A percentile compares a stretch with the other conserved stretches of the same genome.
Conservation (phyloP, 495 filamentous ascomycete species). For the Pseudoneurospora amorphoporcata region DNA sequence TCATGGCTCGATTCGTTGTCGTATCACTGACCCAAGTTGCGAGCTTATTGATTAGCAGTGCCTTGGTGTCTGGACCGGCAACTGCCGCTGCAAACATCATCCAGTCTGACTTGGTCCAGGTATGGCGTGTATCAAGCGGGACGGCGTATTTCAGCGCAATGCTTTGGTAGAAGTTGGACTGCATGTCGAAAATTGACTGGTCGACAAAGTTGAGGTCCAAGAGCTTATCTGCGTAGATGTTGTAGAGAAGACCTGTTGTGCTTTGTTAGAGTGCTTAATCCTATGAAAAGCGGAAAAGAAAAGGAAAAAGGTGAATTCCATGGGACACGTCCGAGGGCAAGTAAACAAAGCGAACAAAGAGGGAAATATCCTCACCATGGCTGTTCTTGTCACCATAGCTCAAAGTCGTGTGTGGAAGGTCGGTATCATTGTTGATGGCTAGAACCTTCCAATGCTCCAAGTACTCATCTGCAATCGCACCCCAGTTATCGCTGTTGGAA, state of each 20-base stretch:
- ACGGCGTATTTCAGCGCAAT: conserved; percentile 64
- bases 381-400: conserved; percentile 32
- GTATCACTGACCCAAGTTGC: conserved; percentile 74
- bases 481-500: conserved; percentile 50
- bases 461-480: conserved; percentile 59
- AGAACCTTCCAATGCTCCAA: conserved; percentile 64
- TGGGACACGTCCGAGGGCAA: neutral
- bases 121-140: conserved; percentile 74
- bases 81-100: conserved; percentile 76
- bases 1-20: conserved; percentile 56
- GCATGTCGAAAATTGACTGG: conserved; percentile 64
- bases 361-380: conserved; percentile 18
- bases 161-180: conserved; percentile 70
- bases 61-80: conserved; percentile 44
- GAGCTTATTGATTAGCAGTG: conserved; percentile 57
- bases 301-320: neutral
- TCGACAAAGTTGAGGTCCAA: conserved; percentile 63
- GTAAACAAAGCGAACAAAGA: neutral
- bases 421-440: conserved; percentile 59
- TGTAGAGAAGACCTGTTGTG: conserved; percentile 64
- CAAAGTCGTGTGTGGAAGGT: conserved; percentile 63
- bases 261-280: conserved; percentile 49
- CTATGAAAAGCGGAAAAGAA: neutral
- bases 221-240: conserved; percentile 70
- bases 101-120: conserved; percentile 84